phyloP scores from a whole-genome alignment of 352 stramenopile genomes.

The Plasmopara muralis region DNA sequence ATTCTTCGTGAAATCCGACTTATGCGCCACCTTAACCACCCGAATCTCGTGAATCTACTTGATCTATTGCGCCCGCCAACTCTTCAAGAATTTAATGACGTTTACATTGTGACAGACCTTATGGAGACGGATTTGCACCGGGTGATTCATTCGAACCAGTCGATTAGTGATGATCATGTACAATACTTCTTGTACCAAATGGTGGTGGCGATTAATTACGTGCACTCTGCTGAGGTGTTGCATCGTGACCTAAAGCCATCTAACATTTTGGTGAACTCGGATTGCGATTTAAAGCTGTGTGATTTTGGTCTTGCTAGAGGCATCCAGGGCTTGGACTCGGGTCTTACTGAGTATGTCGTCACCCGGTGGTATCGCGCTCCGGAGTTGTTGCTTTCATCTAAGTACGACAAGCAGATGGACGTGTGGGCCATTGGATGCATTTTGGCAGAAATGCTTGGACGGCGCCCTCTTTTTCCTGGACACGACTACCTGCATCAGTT shows the following conservation, averaged over 20 bases:
- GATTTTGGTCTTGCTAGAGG: constrained; percentile 74
- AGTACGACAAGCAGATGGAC: constrained; percentile 86
- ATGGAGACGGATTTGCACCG: constrained; percentile 76
- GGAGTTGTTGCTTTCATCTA: constrained; percentile 88
- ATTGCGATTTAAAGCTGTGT: constrained; percentile 77
- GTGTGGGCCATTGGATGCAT: constrained; percentile 87
- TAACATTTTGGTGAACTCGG: constrained; percentile 76
- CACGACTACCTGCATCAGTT: constrained; percentile 85
- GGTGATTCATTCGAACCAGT: constrained; percentile 79
- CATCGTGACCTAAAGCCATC: constrained; percentile 75
- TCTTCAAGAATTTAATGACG: constrained; percentile 84
- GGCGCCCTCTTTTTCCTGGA: constrained; percentile 76
- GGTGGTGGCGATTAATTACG: constrained; percentile 70
- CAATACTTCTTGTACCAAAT: constrained; percentile 81
- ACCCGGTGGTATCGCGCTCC: constrained; percentile 90
- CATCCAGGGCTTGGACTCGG: constrained; percentile 65
- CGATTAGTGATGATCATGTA: constrained; percentile 70
- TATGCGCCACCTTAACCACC: constrained; percentile 83
- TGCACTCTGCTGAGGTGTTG: constrained; percentile 72
- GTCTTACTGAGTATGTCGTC: constrained; percentile 88
- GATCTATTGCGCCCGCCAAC: constrained; percentile 74
- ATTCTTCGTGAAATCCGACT: constrained; percentile 85
- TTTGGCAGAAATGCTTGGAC: constrained; percentile 80
- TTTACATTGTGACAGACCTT: constrained; percentile 79
- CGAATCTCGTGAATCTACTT: constrained; percentile 76